phyloP scores from a whole-genome alignment of 2,329 filamentous ascomycete species.

The Leptoxyphium fumago region DNA sequence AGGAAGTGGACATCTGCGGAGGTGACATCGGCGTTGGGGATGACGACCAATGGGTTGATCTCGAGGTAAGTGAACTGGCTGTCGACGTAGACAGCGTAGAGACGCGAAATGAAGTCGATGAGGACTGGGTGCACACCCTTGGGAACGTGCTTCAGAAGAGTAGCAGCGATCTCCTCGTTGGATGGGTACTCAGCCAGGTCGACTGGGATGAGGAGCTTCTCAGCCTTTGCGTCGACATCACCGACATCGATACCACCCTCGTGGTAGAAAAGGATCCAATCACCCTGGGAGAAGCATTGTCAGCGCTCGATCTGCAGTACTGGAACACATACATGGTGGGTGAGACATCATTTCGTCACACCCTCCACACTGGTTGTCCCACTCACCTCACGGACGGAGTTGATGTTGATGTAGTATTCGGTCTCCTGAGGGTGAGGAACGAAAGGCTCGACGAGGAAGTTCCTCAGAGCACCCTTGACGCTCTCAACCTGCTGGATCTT shows the following conservation, averaged over 20 bases:
- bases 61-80: conserved; percentile 99
- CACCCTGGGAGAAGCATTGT: conserved; percentile 47
- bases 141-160: conserved; percentile 84
- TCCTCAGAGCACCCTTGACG: conserved; percentile 71
- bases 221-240: conserved; percentile 96
- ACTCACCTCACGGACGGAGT: conserved; percentile 98
- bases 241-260: conserved; percentile 99
- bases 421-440: conserved; percentile 89
- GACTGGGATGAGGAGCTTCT: conserved; percentile 96
- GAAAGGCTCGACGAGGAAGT: conserved; percentile 97
- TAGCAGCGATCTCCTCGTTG: conserved; percentile 78
- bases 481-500: conserved; percentile 91
- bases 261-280: conserved; percentile 99
- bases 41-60: conserved; percentile 97
- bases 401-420: conserved; percentile 99
- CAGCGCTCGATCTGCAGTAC: background rate
- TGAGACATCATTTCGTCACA: too few species aligned
- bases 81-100: conserved; percentile 98
- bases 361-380: background rate
- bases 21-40: conserved; percentile 83
- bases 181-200: conserved; percentile 90
- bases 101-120: conserved; percentile 94
- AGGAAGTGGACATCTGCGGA: conserved; percentile 95
- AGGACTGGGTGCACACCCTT: conserved; percentile 94
- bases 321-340: too few species aligned